Evolutionary conservation across 192 early-diverging fungal genomes (phyloP).

Genomic region (Coemansia sp.): DNA sequence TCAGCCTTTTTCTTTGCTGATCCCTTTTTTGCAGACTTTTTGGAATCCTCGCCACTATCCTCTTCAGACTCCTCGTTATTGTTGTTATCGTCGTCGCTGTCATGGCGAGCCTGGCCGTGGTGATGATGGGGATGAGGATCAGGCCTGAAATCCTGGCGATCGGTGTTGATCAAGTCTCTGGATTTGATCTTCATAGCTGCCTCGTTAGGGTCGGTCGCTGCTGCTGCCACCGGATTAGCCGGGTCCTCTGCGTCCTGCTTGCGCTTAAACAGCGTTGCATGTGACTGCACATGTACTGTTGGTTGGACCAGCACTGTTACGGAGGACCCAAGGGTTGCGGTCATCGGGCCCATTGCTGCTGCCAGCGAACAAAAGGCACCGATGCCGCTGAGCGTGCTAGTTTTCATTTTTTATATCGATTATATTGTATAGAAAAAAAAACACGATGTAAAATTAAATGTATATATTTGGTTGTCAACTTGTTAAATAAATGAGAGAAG

Average conservation of each 20-base stretch:
- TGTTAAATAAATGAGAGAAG: too few relatives aligned
- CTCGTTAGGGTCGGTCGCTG: conserved; percentile 46
- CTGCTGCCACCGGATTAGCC: conserved; percentile 50
- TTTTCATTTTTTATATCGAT: background rate
- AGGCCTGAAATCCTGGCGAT: conserved; percentile 22
- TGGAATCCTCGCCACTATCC: background rate
- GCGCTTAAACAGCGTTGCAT: conserved; percentile 13
- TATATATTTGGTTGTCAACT: too few relatives aligned
- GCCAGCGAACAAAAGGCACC: background rate
- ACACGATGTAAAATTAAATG: conserved; percentile 5
- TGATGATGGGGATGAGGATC: conserved; percentile 23
- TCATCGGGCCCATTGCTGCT: background rate
- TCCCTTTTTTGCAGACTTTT: background rate
- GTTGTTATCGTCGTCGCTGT: conserved; percentile 11
- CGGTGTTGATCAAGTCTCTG: conserved; percentile 40
- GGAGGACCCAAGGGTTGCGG: background rate
- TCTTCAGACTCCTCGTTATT: conserved; percentile 1
- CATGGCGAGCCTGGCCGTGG: conserved; percentile 11
- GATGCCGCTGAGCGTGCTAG: background rate
- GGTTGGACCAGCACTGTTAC: background rate
- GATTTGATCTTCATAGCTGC: conserved; percentile 50
- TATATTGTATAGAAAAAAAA: too few relatives aligned
- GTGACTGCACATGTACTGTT: background rate
- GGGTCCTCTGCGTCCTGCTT: conserved; percentile 34
- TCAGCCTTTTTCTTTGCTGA: conserved; percentile 6